Conservation (phyloP, 2,329 filamentous ascomycete species). For the Alternaria novae-zelandiae region DNA sequence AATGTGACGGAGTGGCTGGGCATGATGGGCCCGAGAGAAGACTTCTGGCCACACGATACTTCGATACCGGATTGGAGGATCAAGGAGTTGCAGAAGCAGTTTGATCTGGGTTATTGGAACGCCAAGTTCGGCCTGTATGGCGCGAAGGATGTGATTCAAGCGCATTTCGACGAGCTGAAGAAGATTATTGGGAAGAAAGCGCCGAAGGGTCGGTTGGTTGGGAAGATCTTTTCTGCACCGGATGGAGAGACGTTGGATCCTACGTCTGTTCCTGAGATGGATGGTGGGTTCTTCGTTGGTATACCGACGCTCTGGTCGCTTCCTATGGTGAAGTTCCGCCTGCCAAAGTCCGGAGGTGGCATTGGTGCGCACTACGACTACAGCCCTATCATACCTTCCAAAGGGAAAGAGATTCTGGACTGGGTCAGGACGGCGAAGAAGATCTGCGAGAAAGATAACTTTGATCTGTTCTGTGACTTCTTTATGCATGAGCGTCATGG, state of each 20-base stretch:
- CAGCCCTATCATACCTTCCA: conserved; percentile 39
- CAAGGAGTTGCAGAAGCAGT: conserved; percentile 52
- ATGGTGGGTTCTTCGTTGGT: conserved; percentile 42
- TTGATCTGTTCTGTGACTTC: conserved; percentile 57
- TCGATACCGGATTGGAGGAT: conserved; percentile 56
- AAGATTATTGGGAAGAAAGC: conserved; percentile 47
- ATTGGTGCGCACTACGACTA: conserved; percentile 44
- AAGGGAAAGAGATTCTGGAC: conserved; percentile 50
- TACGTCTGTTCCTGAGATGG: conserved; percentile 33
- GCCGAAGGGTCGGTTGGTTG: conserved; percentile 49
- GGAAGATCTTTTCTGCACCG: conserved; percentile 48
- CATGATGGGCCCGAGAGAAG: conserved; percentile 52
- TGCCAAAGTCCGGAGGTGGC: conserved; percentile 35
- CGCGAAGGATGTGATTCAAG: conserved; percentile 51
- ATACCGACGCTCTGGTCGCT: conserved; percentile 40
- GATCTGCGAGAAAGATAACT: conserved; percentile 52
- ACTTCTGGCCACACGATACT: conserved; percentile 53
- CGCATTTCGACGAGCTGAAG: conserved; percentile 52
- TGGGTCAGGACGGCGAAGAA: conserved; percentile 53
- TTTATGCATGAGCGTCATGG: conserved; percentile 56
- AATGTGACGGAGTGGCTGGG: conserved; percentile 56
- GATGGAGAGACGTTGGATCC: conserved; percentile 51
- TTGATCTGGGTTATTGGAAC: conserved; percentile 54
- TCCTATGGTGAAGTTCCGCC: conserved; percentile 42
- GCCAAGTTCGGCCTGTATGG: conserved; percentile 56